phyloP scores from a whole-genome alignment of 768 basidiomycete species.

The Naganishia antarctica region DNA sequence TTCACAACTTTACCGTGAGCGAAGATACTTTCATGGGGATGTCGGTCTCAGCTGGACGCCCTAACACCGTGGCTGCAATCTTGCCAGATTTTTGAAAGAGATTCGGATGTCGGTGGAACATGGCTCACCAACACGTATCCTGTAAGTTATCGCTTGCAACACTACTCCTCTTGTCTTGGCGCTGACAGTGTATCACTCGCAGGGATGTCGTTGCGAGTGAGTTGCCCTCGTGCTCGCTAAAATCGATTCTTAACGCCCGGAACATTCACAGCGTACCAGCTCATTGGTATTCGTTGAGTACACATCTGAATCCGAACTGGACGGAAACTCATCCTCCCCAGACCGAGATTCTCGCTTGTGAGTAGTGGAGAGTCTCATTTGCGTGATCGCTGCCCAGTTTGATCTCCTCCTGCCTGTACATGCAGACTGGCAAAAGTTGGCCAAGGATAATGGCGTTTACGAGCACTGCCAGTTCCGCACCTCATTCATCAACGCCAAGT shows the following conservation, averaged over 20 bases:
- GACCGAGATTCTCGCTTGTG: conserved; percentile 32
- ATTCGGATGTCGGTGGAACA: conserved; percentile 31
- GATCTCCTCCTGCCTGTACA: neutral
- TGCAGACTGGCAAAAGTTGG: conserved; percentile 32
- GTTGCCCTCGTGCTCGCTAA: conserved; percentile 1
- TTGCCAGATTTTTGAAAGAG: conserved; percentile 33
- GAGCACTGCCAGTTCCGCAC: conserved; percentile 26
- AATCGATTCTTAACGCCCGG: neutral
- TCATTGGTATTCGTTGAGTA: conserved; percentile 30
- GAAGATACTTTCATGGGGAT: neutral
- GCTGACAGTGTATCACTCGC: neutral
- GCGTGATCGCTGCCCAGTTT: too few relatives aligned
- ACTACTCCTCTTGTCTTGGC: neutral
- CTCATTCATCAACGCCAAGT: conserved; percentile 25
- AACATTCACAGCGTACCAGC: conserved; percentile 26
- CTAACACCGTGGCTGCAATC: neutral
- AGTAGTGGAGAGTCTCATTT: too few relatives aligned
- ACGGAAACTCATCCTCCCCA: conserved; percentile 31
- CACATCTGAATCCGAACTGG: conserved; percentile 32
- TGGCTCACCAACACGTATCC: conserved; percentile 28
- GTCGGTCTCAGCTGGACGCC: too few relatives aligned
- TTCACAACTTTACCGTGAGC: conserved; percentile 32
- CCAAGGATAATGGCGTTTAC: conserved; percentile 21
- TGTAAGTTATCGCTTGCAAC: conserved; percentile 25
- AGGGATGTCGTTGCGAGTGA: conserved; percentile 39